Evolutionary conservation across 176 grass and related monocot genomes (phyloP), one percentile per base, ranked within the genome.

Genomic region (Pharus latifolius): DNA sequence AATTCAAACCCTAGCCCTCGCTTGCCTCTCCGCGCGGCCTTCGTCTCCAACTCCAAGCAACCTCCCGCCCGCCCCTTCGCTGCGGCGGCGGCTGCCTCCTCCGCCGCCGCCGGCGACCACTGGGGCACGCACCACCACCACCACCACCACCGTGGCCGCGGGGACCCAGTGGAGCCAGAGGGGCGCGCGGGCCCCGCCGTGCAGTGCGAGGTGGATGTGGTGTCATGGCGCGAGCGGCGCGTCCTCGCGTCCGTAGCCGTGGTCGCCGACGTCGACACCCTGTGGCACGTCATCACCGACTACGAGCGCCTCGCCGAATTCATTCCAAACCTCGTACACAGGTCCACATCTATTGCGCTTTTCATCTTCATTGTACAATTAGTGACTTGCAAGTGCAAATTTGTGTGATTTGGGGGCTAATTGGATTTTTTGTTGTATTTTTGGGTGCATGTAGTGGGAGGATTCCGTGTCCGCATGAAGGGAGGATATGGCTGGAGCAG

Each of bases 231-330:
- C 18, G 93, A 97, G 89, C 81, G 86, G 30, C 78, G 85, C 24
- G 80, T 97, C 70, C 49, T 71, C 53, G 86, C 77, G 18, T 85
- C 89, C 69, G 80, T 97, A 28, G 19, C 60, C 18, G 86, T 87
- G 56, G 77, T 80, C 72, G 94, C 94, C 46, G 94, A 92, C 51
- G 83, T 88, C 42, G 89, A 90, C 41, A 81, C 94, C 15, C 50
- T 97, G 19, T 97, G 94, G 94, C 74, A 82, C 59, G 87, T 92
- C 74, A 88, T 97, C 74, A 97, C 94, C 25, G 94, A 97, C 70
- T 97, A 97, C 67, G 89, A 92, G 76, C 84, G 89, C 58, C 89
- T 97, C 23, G 94, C 94, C 24, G 83, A 97, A 35, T 97, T 85
- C 75, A 89, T 97, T 53, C 89, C 94, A 25, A 97, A 97, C 85